These are phyloP conservation scores for Umbelopsis sp. DNA, from an alignment of 371 early-diverging fungal species.

Conservation along the genomic window DNA sequence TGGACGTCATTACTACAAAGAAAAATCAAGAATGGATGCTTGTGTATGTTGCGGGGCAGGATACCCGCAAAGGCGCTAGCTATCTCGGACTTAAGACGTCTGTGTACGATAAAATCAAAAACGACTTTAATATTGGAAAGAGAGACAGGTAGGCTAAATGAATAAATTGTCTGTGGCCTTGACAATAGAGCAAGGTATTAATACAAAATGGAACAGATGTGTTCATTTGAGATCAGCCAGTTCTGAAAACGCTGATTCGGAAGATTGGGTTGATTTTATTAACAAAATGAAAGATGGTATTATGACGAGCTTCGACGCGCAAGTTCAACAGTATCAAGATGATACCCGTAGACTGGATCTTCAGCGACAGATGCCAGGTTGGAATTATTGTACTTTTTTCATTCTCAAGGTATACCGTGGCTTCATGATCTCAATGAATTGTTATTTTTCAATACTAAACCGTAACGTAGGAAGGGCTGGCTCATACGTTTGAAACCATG, in stretches of 20 bases:
- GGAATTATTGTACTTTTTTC: conserved; percentile 97
- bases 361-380: conserved; percentile 93
- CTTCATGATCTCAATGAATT: neutral
- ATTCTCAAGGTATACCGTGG: conserved; percentile 67
- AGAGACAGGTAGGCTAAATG: conserved; percentile 59
- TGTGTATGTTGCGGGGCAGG: conserved; percentile 80
- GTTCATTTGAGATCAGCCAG: conserved; percentile 64
- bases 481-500: conserved; percentile 87
- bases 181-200: no score
- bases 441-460: neutral
- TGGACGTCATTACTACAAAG: conserved; percentile 70
- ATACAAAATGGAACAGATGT: conserved; percentile 41
- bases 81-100: conserved; percentile 72
- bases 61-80: conserved; percentile 60
- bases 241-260: conserved; percentile 64
- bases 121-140: conserved; percentile 83
- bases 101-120: conserved; percentile 83
- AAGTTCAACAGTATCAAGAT: conserved; percentile 81
- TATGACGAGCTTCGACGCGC: conserved; percentile 77
- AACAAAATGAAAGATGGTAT: conserved; percentile 82
- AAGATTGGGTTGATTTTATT: conserved; percentile 80
- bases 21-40: conserved; percentile 94
- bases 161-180: neutral
- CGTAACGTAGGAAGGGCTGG: conserved; percentile 71
- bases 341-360: conserved; percentile 88